Percentiles rank a stretch among this genome's conserved stretches.
Conservation (phyloP, 129 eudicot species). For the Silybum marianum region DNA sequence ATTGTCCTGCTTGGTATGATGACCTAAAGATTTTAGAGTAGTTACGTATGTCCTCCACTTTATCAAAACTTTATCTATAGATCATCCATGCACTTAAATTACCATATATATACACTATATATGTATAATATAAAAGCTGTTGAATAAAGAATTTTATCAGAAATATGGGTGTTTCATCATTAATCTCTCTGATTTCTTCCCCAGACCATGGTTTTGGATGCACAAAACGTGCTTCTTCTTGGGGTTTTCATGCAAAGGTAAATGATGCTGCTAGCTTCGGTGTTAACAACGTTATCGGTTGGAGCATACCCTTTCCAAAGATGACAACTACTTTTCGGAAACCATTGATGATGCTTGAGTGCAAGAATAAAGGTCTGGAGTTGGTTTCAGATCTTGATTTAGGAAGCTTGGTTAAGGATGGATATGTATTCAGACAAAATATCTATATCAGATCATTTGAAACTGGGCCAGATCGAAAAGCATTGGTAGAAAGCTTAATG, state of each 20-base stretch:
- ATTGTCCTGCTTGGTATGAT: no score
- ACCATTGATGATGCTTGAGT: slow-evolving; percentile 82
- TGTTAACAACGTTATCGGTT: slow-evolving; percentile 53
- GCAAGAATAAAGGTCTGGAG: slow-evolving; percentile 66
- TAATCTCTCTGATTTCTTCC: slow-evolving; percentile 44
- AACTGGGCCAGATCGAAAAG: slow-evolving; percentile 69
- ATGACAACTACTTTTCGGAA: slow-evolving; percentile 74
- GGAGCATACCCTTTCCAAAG: slow-evolving; percentile 74
- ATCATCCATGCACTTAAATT: no score
- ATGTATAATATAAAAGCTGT: no score
- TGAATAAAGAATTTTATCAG: no score
- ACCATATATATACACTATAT: no score
- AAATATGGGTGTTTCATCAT: slow-evolving; percentile 46
- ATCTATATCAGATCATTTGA: slow-evolving; percentile 77
- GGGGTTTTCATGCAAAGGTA: neutral
- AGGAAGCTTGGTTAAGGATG: slow-evolving; percentile 64
- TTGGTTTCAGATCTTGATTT: slow-evolving; percentile 60
- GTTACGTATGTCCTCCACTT: no score
- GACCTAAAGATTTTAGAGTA: no score
- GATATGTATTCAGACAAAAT: slow-evolving; percentile 62
- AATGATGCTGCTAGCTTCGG: slow-evolving; percentile 27
- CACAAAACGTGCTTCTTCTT: neutral
- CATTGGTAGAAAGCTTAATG: slow-evolving; percentile 68
- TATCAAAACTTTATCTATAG: no score
- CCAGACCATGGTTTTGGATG: slow-evolving; percentile 46